Evolutionary conservation across 768 basidiomycete genomes (phyloP), one percentile per base, ranked within the genome.

Genomic region (Trametes meyenii): DNA sequence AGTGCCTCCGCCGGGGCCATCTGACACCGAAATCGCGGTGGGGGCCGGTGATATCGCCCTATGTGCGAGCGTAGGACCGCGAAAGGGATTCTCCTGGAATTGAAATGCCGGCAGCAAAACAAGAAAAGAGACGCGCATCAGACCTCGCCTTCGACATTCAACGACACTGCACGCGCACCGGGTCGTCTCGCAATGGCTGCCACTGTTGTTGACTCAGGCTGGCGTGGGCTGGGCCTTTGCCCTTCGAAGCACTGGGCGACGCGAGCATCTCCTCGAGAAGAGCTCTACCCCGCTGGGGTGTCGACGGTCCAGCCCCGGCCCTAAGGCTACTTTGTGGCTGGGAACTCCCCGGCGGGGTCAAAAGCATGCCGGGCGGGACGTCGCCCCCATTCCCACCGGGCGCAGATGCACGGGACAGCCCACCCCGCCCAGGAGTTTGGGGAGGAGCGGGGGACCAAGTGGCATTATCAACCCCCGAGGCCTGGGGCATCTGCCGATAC

Each of bases 321-420:
- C 35, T 56, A 44, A 50, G 50, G 33, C 42, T 52, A 45, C 12
- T 12, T 23, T 29, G 55, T 33, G 39, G 42, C 54, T 63, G 64
- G 48, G 63, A 65, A 50, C 61, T 67, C 49, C 53, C 48, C 14
- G 67, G 66, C 24, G 66, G 67, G 21, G 67, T 67, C 50, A 51
- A 52, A 42, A 65, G 62, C 43, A 58, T 62, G 33, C 50, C 51
- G 35, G 35, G 54, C 6, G 42, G 26, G 58, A 29, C 58, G 14
- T 38, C 49, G 33, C 54, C 49, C 62, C 46, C 50, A 43, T 60
- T 64, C 58, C 49, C 62, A 64, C 58, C 62, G 54, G 58, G 38
- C 11, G 55, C n/a, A 35, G 40, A 53, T 48, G 39, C 29, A 48
- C 51, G 51, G 23, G 55, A 26, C n/a, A 43, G 11, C 1, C 19